phyloP scores from a whole-genome alignment of 306 rosid species.

The Trichosanthes cucumerina region DNA sequence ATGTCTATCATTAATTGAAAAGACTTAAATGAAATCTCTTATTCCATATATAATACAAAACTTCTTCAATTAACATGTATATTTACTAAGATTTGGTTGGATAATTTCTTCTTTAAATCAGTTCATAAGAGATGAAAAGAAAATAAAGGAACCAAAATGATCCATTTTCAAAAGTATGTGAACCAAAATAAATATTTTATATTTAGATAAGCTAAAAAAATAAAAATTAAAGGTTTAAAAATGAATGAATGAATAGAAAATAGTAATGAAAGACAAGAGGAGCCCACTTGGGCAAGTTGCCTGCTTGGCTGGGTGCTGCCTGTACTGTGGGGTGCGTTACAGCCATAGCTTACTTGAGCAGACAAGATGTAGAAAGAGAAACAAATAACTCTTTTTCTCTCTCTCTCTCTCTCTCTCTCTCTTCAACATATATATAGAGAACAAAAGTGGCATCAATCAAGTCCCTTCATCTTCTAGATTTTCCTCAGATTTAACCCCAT shows the following conservation, averaged over 20 bases:
- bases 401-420: not conserved
- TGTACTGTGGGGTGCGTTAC: not conserved
- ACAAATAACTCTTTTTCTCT: too few relatives aligned
- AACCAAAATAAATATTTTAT: too few relatives aligned
- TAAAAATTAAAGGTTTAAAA: too few relatives aligned
- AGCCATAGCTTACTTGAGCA: not conserved
- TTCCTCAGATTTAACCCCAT: not conserved
- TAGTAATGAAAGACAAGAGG: not conserved
- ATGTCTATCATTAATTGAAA: not conserved
- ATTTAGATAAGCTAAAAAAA: too few relatives aligned
- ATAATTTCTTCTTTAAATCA: too few relatives aligned
- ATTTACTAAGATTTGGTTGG: too few relatives aligned
- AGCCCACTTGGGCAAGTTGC: not conserved
- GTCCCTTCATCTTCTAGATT: not conserved
- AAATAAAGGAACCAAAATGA: too few relatives aligned
- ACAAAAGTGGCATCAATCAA: not conserved
- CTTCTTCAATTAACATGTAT: too few relatives aligned
- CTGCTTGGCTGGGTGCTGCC: slow-evolving; percentile 6
- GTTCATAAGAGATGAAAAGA: too few relatives aligned
- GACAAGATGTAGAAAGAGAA: not conserved
- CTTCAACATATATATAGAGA: not conserved
- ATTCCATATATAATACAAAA: too few relatives aligned
- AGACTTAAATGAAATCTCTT: too few relatives aligned
- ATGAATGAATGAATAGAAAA: not conserved
- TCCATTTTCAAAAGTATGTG: too few relatives aligned